These are phyloP conservation scores for Serpula lacrymans DNA, from an alignment of 768 basidiomycete species.

Conservation along the genomic window DNA sequence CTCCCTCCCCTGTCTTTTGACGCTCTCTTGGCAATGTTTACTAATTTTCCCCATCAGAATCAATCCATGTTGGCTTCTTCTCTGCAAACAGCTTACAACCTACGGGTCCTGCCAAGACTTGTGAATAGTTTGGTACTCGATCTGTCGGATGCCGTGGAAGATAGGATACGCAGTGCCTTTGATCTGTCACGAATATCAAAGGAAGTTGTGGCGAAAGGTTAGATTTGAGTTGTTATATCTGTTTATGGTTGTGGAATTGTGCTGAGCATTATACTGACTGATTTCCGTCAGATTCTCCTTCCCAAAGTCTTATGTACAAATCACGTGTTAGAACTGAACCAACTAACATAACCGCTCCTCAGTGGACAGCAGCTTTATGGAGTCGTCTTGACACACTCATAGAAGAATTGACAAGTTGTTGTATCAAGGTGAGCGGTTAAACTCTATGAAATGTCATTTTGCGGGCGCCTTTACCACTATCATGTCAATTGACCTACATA, in stretches of 20 bases:
- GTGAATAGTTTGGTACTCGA: conserved; percentile 77
- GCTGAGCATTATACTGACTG: background rate
- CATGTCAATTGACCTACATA: background rate
- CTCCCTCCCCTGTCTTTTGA: background rate
- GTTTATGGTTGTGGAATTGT: background rate
- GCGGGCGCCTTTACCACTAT: background rate
- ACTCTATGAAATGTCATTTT: too few species aligned
- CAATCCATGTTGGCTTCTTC: conserved; percentile 90
- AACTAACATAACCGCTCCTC: conserved; percentile 80
- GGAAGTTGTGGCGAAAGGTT: conserved; percentile 83
- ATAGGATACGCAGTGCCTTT: conserved; percentile 77
- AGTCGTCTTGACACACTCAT: conserved; percentile 74
- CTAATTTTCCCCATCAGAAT: conserved; percentile 62
- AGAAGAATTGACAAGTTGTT: conserved; percentile 86
- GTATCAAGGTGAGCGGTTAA: conserved; percentile 72
- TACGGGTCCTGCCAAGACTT: conserved; percentile 78
- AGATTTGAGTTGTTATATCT: too few species aligned
- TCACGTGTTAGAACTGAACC: conserved; percentile 89
- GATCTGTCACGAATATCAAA: conserved; percentile 85
- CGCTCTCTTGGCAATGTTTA: too few species aligned
- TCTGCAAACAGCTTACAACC: conserved; percentile 93
- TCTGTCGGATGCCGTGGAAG: conserved; percentile 79
- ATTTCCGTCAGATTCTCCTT: conserved; percentile 5
- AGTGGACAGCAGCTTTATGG: conserved; percentile 85
- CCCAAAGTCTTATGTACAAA: conserved; percentile 60